Evolutionary conservation across 805 yeast genomes (phyloP).

Genomic region (Brettanomyces nanus): DNA sequence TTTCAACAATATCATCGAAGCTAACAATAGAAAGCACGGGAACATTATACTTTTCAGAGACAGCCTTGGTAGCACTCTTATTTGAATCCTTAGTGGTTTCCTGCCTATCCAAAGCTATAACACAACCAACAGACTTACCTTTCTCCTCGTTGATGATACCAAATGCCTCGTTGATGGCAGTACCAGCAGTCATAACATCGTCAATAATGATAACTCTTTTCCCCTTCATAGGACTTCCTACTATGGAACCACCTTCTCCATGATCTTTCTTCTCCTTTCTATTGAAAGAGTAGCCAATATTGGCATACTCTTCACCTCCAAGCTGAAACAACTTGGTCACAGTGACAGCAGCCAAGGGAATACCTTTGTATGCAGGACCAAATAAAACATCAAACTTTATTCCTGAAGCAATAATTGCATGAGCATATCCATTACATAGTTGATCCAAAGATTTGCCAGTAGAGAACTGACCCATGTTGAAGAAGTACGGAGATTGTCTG

Average conservation of each 20-base stretch:
- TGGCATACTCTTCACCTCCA: constrained; percentile 67
- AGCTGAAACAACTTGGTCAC: constrained; percentile 88
- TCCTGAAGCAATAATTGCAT: constrained; percentile 73
- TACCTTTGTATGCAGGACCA: constrained; percentile 98
- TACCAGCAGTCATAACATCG: constrained; percentile 98
- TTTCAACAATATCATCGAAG: constrained; percentile 63
- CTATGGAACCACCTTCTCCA: constrained; percentile 96
- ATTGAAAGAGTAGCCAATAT: constrained; percentile 85
- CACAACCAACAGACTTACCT: constrained; percentile 74
- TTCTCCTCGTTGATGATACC: constrained; percentile 60
- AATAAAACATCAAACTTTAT: constrained; percentile 83
- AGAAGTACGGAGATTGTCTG: constrained; percentile 90
- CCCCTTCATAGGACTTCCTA: constrained; percentile 68
- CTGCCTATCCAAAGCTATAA: constrained; percentile 92
- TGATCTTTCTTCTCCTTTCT: constrained; percentile 96
- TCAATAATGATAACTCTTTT: constrained; percentile 81
- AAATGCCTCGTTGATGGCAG: constrained; percentile 93
- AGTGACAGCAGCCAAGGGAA: constrained; percentile 89
- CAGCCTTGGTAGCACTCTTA: constrained; percentile 74
- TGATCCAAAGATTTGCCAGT: constrained; percentile 73
- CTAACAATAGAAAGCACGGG: constrained; percentile 81
- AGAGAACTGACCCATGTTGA: constrained; percentile 85
- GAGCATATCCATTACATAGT: constrained; percentile 83
- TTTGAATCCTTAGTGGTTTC: constrained; percentile 68
- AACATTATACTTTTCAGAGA: constrained; percentile 59